phyloP scores from a whole-genome alignment of 202 grass and related monocot genomes.

The Carex arenaria region DNA sequence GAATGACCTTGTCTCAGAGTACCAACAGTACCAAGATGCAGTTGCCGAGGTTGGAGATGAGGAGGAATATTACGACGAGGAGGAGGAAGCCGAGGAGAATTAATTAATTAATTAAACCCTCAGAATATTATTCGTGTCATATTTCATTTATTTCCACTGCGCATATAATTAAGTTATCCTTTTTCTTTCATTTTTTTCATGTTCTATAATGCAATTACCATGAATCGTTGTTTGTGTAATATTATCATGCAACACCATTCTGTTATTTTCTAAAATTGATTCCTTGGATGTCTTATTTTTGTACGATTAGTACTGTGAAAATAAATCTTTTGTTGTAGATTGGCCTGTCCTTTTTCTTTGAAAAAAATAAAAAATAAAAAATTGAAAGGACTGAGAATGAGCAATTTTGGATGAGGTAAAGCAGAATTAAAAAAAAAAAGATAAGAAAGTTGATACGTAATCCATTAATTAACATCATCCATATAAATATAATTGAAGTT shows the following conservation, averaged over 20 bases:
- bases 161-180: slow-evolving; percentile 5
- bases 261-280: slow-evolving; percentile 7
- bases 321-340: neutral
- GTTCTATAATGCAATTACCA: slow-evolving; percentile 5
- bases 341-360: neutral
- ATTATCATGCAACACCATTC: slow-evolving; percentile 23
- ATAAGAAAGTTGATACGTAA: neutral
- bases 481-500: no score
- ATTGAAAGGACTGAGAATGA: neutral
- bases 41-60: slow-evolving; percentile 56
- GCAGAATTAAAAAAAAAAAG: neutral
- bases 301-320: neutral
- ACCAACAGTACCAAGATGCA: slow-evolving; percentile 91
- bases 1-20: slow-evolving; percentile 90
- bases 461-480: no score
- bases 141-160: slow-evolving; percentile 17
- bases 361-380: neutral
- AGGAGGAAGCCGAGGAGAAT: slow-evolving; percentile 36
- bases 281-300: neutral
- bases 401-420: neutral
- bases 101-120: neutral
- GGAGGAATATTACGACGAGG: slow-evolving; percentile 39
- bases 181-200: slow-evolving; percentile 2
- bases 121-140: slow-evolving; percentile 5
- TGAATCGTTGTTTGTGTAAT: slow-evolving; percentile 27